Percentiles rank a stretch among this genome's conserved stretches.
phyloP scores from a whole-genome alignment of 805 yeast species.

The Wickerhamiella spandovensis region DNA sequence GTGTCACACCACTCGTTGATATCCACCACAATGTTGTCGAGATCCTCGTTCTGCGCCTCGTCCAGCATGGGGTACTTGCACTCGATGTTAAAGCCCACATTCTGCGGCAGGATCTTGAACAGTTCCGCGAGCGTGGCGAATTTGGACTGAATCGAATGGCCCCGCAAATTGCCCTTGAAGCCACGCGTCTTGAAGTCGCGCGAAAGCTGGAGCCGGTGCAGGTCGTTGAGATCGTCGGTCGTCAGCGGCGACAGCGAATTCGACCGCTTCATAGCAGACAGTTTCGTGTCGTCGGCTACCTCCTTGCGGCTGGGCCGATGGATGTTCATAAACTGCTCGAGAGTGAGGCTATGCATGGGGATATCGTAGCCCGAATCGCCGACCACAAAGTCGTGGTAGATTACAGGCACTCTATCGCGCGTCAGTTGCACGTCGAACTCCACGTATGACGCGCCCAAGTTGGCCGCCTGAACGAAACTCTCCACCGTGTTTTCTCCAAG shows the following conservation, averaged over 20 bases:
- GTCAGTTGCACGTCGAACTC: slow-evolving; percentile 95
- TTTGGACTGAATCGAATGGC: slow-evolving; percentile 77
- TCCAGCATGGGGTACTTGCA: slow-evolving; percentile 91
- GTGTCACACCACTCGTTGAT: slow-evolving; percentile 83
- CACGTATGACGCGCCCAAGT: slow-evolving; percentile 89
- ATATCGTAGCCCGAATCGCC: slow-evolving; percentile 94
- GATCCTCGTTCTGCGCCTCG: slow-evolving; percentile 78
- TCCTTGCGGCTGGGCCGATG: slow-evolving; percentile 12
- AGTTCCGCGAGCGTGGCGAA: slow-evolving; percentile 81
- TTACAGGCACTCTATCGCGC: slow-evolving; percentile 80
- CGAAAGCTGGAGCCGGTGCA: slow-evolving; percentile 70
- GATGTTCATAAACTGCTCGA: slow-evolving; percentile 56
- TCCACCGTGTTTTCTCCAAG: slow-evolving; percentile 93
- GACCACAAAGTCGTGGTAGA: slow-evolving; percentile 86
- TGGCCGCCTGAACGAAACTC: slow-evolving; percentile 90
- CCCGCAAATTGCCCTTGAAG: slow-evolving; percentile 86
- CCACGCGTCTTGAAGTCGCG: slow-evolving; percentile 76
- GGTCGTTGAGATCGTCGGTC: slow-evolving; percentile 20
- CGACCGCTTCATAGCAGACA: slow-evolving; percentile 22
- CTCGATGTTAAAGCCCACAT: slow-evolving; percentile 88
- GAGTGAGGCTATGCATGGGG: slow-evolving; percentile 86
- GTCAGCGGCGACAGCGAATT: slow-evolving; percentile 26
- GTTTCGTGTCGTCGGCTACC: slow-evolving; percentile 2
- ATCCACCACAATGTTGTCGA: slow-evolving; percentile 74
- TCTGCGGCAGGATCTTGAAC: slow-evolving; percentile 64